Percentiles rank a stretch among this genome's conserved stretches.
These are phyloP conservation scores for Albifimbria verrucaria DNA, from an alignment of 2,329 filamentous ascomycete species.

Conservation along the genomic window DNA sequence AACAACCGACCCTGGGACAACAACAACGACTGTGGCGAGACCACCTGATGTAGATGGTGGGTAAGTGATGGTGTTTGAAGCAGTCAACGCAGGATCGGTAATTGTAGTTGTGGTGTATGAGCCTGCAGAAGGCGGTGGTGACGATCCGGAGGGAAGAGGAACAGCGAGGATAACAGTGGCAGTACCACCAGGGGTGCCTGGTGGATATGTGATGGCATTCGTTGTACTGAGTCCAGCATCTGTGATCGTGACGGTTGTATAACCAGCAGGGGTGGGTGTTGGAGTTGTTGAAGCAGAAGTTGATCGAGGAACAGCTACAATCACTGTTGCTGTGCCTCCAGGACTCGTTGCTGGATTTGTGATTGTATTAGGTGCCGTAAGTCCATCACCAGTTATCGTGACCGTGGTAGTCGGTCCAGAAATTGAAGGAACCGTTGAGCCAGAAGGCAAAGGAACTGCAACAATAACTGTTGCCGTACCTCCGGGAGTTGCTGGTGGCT, in stretches of 20 bases:
- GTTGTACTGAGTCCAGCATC: neutral
- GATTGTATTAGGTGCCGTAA: neutral
- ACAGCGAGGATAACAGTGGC: neutral
- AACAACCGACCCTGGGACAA: neutral
- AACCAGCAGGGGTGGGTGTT: neutral
- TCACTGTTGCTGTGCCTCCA: neutral
- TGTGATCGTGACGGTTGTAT: neutral
- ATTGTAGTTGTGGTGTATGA: neutral
- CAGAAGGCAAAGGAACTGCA: neutral
- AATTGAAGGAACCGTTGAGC: neutral
- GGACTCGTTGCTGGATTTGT: neutral
- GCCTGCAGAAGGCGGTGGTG: neutral
- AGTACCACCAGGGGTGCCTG: neutral
- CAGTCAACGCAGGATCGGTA: neutral
- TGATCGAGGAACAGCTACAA: neutral
- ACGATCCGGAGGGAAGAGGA: neutral
- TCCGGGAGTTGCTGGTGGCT: neutral
- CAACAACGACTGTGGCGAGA: neutral
- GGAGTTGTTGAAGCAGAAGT: neutral
- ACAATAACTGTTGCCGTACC: neutral
- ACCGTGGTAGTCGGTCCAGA: neutral
- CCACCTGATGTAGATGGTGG: neutral
- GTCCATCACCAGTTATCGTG: neutral
- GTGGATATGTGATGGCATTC: neutral
- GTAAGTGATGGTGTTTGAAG: neutral